A percentile compares a stretch with the other conserved stretches of the same genome.
Evolutionary conservation across 2,329 filamentous ascomycete genomes (phyloP).

Genomic region (Cadophora gregata): DNA sequence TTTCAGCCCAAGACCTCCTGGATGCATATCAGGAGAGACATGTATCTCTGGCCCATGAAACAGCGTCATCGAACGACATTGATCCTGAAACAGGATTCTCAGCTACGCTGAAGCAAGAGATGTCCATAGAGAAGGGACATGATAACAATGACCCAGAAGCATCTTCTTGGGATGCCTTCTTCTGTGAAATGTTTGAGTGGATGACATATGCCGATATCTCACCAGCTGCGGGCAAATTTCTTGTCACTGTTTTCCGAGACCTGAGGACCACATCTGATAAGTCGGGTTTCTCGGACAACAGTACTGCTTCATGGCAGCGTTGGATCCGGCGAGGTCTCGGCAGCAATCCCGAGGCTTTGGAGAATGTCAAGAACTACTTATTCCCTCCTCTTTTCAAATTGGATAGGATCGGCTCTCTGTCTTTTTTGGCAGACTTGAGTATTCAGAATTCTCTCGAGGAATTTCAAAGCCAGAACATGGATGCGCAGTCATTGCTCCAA

Average conservation of each 20-base stretch:
- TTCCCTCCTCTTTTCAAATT: constrained; percentile 67
- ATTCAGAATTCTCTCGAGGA: constrained; percentile 54
- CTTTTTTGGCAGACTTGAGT: constrained; percentile 65
- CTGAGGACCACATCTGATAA: constrained; percentile 43
- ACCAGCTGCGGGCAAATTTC: constrained; percentile 64
- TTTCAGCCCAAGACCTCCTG: constrained; percentile 47
- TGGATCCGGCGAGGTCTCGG: constrained; percentile 61
- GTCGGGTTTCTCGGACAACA: constrained; percentile 47
- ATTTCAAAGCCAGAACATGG: constrained; percentile 53
- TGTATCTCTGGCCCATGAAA: background rate
- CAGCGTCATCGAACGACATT: background rate
- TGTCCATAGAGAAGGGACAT: background rate
- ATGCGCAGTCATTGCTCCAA: constrained; percentile 63
- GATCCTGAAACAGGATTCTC: background rate
- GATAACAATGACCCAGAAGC: background rate
- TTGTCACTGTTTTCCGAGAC: constrained; percentile 61
- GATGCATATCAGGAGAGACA: constrained; percentile 20
- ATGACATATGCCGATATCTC: constrained; percentile 63
- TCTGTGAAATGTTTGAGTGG: constrained; percentile 58
- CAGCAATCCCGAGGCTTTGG: constrained; percentile 58
- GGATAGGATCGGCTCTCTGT: constrained; percentile 58
- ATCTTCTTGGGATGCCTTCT: constrained; percentile 56
- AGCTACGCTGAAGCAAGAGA: background rate
- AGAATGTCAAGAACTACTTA: constrained; percentile 68
- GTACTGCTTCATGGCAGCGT: constrained; percentile 53